Evolutionary conservation across 2,329 filamentous ascomycete species (phyloP).

Genomic region (Hirsutella minnesotensis): DNA sequence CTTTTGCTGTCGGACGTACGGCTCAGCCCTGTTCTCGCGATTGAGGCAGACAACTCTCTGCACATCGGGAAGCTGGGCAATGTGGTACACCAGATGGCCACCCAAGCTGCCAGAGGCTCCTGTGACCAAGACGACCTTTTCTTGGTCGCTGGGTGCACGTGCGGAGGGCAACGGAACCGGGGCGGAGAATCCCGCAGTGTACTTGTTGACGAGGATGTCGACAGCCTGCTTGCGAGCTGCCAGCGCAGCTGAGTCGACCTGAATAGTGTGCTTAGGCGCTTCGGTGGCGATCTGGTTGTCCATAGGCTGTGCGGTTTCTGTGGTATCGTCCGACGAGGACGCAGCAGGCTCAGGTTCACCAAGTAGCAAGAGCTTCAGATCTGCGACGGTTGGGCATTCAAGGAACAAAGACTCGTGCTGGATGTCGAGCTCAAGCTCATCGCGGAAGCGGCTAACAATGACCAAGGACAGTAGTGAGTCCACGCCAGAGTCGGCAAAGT

Average conservation of each 20-base stretch:
- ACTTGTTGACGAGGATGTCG: constrained; percentile 1
- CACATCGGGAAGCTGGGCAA: constrained; percentile 17
- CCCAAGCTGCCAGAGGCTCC: constrained; percentile 27
- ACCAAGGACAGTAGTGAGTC: constrained; percentile 49
- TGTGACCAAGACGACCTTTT: constrained; percentile 20
- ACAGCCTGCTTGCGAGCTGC: constrained; percentile 1
- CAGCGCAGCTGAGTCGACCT: neutral
- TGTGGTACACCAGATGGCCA: constrained; percentile 18
- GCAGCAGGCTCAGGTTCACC: neutral
- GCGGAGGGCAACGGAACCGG: neutral
- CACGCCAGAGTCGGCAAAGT: constrained; percentile 44
- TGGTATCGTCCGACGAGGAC: neutral
- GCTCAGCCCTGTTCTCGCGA: constrained; percentile 12
- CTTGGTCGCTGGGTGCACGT: neutral
- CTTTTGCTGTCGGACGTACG: constrained; percentile 1
- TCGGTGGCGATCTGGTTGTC: neutral
- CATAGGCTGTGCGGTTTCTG: neutral
- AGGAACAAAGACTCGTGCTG: constrained; percentile 37
- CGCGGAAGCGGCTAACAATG: constrained; percentile 41
- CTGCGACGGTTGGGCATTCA: constrained; percentile 39
- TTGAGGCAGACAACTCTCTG: constrained; percentile 31
- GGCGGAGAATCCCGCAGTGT: constrained; percentile 1
- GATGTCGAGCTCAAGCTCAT: constrained; percentile 44
- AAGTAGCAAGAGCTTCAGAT: constrained; percentile 28
- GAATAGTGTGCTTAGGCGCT: neutral